These are phyloP conservation scores for Vitis hybrid DNA, from an alignment of 177 flowering plant genomes.

Conservation along the genomic window DNA sequence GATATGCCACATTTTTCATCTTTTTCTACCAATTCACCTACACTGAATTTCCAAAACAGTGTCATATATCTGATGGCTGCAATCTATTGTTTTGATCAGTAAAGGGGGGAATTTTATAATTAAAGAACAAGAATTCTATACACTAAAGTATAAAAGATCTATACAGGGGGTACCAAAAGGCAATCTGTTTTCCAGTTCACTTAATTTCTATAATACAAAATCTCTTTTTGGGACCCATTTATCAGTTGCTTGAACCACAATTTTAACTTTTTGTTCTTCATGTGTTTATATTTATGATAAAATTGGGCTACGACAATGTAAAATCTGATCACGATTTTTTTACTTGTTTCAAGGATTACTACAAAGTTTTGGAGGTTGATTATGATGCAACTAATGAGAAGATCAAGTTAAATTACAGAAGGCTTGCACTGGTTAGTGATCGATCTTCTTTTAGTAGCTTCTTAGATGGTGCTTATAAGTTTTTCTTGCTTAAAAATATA, in stretches of 20 bases:
- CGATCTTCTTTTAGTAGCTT: slow-evolving; percentile 9
- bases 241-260: not conserved
- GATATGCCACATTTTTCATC: too few species aligned
- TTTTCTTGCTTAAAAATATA: not conserved
- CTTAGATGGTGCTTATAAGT: slow-evolving; percentile 3
- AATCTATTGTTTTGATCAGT: too few species aligned
- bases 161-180: too few species aligned
- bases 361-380: slow-evolving; percentile 79
- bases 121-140: too few species aligned
- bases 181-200: too few species aligned
- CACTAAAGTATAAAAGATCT: too few species aligned
- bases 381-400: slow-evolving; percentile 84
- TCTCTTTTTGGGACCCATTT: not conserved
- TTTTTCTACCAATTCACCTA: too few species aligned
- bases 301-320: too few species aligned
- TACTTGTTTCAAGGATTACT: slow-evolving; percentile 56
- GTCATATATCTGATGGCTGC: too few species aligned
- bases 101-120: too few species aligned
- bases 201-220: not conserved
- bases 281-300: not conserved
- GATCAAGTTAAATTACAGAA: slow-evolving; percentile 64
- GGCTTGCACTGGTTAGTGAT: slow-evolving; percentile 73
- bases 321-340: not conserved
- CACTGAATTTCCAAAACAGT: too few species aligned
- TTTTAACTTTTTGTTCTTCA: too few species aligned